Conservation (phyloP, 495 filamentous ascomycete species). For the Neurospora discreta region DNA sequence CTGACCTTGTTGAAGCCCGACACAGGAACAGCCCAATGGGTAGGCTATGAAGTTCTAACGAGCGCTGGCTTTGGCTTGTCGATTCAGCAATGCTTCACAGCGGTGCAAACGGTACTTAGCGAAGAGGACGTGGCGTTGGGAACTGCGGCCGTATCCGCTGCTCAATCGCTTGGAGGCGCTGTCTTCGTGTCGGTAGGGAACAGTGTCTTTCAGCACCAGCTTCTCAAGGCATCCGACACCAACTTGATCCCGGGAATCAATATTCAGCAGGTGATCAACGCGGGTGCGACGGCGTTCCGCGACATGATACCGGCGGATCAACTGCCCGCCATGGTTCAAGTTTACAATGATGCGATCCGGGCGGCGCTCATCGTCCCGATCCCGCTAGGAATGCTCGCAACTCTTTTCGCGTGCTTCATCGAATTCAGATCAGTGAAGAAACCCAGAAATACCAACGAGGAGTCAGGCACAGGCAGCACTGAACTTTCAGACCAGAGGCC, state of each 20-base stretch:
- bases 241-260: slow-evolving; percentile 16
- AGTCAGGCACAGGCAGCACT: neutral
- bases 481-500: neutral
- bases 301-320: slow-evolving; percentile 18
- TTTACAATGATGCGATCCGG: slow-evolving; percentile 22
- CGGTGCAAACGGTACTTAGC: slow-evolving; percentile 40
- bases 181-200: slow-evolving; percentile 53
- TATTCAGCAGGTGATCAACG: slow-evolving; percentile 18
- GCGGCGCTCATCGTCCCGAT: slow-evolving; percentile 20
- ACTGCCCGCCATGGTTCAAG: slow-evolving; percentile 16
- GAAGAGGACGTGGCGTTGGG: slow-evolving; percentile 47
- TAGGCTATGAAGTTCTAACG: slow-evolving; percentile 45
- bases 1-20: slow-evolving; percentile 46
- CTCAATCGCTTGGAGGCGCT: slow-evolving; percentile 50
- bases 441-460: neutral
- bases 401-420: slow-evolving; percentile 30
- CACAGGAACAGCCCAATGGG: slow-evolving; percentile 45
- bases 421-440: slow-evolving; percentile 41
- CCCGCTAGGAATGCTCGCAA: slow-evolving; percentile 26
- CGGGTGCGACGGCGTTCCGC: slow-evolving; percentile 41
- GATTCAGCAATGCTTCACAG: slow-evolving; percentile 47
- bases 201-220: slow-evolving; percentile 44
- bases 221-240: slow-evolving; percentile 26
- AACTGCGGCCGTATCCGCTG: slow-evolving; percentile 49
- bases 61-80: slow-evolving; percentile 52